A percentile compares a stretch with the other conserved stretches of the same genome.
Evolutionary conservation across 495 filamentous ascomycete species (phyloP).

Genomic region (Glonium stellatum): DNA sequence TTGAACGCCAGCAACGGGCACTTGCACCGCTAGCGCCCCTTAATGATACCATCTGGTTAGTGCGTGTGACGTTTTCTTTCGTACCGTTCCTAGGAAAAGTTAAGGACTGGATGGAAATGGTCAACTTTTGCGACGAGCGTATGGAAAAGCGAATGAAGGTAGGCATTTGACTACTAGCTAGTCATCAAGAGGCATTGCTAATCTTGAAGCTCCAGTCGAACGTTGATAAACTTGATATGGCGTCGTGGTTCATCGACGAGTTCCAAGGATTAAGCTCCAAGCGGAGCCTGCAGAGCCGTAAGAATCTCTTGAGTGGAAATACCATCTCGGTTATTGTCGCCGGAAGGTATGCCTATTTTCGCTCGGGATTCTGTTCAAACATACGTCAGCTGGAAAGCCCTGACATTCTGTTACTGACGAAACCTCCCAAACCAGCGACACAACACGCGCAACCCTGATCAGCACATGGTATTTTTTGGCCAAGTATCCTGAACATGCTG

Average conservation of each 20-base stretch:
- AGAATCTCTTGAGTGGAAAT: neutral
- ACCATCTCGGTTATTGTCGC: neutral
- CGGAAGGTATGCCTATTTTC: neutral
- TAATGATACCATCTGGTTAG: constrained; percentile 5
- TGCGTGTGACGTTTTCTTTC: constrained; percentile 3
- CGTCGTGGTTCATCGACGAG: neutral
- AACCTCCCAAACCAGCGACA: constrained; percentile 1
- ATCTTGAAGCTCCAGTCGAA: neutral
- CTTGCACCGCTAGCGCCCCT: constrained; percentile 8
- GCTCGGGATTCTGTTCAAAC: no score
- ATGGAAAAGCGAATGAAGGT: constrained; percentile 16
- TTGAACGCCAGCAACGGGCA: constrained; percentile 3
- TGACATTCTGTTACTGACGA: neutral
- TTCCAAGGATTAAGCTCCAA: neutral
- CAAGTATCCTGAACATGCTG: constrained; percentile 10
- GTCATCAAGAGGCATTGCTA: neutral
- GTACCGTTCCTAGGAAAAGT: neutral
- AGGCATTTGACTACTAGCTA: neutral
- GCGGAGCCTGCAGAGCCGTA: neutral
- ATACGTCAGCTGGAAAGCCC: neutral
- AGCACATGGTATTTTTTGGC: constrained; percentile 5
- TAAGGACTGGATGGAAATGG: constrained; percentile 12
- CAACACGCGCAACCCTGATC: constrained; percentile 7
- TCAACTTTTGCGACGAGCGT: constrained; percentile 7
- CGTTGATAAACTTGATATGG: neutral